Base-by-base conservation (phyloP, 495 filamentous ascomycete genomes). In the Glutinoglossum americanum region DNA sequence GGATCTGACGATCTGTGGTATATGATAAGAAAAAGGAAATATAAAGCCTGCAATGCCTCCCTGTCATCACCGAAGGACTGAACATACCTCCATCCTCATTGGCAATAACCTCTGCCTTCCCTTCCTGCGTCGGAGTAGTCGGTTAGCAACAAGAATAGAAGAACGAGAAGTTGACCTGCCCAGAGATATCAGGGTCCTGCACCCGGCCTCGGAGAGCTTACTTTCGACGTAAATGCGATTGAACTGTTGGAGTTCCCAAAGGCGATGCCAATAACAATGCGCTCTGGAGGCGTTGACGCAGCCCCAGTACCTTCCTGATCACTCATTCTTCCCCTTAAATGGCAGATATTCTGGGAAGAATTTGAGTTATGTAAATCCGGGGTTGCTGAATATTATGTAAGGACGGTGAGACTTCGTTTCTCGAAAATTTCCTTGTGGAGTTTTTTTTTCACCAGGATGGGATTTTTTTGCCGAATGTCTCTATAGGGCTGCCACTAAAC, bases 211-310 rank as follows among this genome's bases (percentile, higher is more conserved):
- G 33, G 44, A 26, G 33, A 27, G 69, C 80, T 58, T 74, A 82
- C 79, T 60, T 69, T 68, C 48, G 82, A 78, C 33, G 89, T 87
- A 65, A 80, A 84, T 62, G 89, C 92, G 72, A 98, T 97, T 55
- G 88, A 94, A 72, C 90, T 95, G 77, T 88, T 92, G 54, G 86
- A 87, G 72, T 98, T 98, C 69, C 92, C 93, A 75, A 97, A 97
- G 55, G 89, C 85, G 68, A 98, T 87, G 70, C 92, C 92, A 71
- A 98, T 98, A 63, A 84, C 84, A 61, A 81, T 78, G 61, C 81
- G 73, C 70, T 85, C 77, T 57, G 68, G 73, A 15, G 47, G n/a
- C 28, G 80, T 4, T 33, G 54, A 13, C 7, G 54, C 57, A n/a
- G 58, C 58, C n/a, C 73, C 62, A 13, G 71, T 64, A 68, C 68